Percentiles rank a stretch among this genome's conserved stretches.
Evolutionary conservation across 1,284 basidiomycete species (phyloP).

Genomic region (Trichosporon sp.): DNA sequence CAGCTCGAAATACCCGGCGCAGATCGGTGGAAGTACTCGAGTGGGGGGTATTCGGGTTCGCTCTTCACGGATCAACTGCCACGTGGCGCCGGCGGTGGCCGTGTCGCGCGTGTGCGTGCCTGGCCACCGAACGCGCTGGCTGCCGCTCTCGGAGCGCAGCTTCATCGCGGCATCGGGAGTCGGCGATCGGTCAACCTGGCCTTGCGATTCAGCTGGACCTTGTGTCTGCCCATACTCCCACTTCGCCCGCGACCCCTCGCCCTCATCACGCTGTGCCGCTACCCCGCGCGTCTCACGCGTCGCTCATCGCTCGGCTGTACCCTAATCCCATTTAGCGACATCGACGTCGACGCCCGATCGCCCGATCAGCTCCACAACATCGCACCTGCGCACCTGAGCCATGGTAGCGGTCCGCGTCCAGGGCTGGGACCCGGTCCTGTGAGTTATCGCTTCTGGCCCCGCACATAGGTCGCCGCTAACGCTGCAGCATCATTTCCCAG

Average conservation of each 20-base stretch:
- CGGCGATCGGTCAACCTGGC: neutral
- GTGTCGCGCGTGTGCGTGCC: neutral
- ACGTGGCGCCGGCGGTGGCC: neutral
- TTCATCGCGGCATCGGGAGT: neutral
- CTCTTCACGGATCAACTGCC: neutral
- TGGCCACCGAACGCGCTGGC: neutral
- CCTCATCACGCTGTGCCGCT: neutral
- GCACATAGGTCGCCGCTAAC: slow-evolving; percentile 12
- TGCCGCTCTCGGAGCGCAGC: neutral
- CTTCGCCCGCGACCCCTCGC: neutral
- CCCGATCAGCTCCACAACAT: no score
- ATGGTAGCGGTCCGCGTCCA: slow-evolving; percentile 41
- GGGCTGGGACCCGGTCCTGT: slow-evolving; percentile 52
- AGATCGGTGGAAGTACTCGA: neutral
- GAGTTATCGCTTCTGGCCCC: slow-evolving; percentile 17
- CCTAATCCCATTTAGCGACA: neutral
- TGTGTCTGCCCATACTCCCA: neutral
- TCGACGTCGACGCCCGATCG: neutral
- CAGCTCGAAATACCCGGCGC: neutral
- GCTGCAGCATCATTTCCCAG: slow-evolving; percentile 47
- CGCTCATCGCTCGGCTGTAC: neutral
- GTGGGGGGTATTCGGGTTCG: neutral
- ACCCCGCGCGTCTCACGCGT: neutral
- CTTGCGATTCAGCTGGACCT: neutral
- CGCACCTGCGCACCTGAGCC: neutral